phyloP scores from a whole-genome alignment of 257 asterid genomes.

The Cordia subcordata region DNA sequence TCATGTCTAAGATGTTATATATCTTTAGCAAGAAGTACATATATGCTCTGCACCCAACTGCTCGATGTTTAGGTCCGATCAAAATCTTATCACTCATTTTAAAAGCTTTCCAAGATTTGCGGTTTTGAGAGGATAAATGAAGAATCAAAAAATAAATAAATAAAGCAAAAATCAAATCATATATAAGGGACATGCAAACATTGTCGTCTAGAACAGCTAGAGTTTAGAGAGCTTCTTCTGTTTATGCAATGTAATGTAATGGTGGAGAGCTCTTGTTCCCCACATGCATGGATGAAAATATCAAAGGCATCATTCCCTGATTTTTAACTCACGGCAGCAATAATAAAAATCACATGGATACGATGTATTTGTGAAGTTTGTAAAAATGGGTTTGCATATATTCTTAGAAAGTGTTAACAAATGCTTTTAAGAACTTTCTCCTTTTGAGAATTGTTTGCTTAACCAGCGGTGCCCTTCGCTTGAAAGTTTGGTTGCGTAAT shows the following conservation, averaged over 20 bases:
- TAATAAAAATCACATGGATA: too few relatives aligned
- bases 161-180: background rate
- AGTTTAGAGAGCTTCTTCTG: background rate
- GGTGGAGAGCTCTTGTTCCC: slow-evolving; percentile 3
- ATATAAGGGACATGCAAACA: background rate
- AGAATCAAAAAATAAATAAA: slow-evolving; percentile 1
- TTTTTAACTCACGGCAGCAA: background rate
- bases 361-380: background rate
- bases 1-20: too few relatives aligned
- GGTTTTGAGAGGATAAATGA: background rate
- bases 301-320: background rate
- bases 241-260: background rate
- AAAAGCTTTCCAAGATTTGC: background rate
- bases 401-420: background rate
- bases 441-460: background rate
- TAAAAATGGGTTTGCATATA: background rate
- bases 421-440: background rate
- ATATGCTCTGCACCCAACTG: too few relatives aligned
- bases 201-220: background rate
- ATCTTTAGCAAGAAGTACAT: too few relatives aligned
- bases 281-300: background rate
- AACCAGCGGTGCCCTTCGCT: slow-evolving; percentile 2
- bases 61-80: too few relatives aligned
- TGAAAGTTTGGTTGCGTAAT: background rate
- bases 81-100: background rate